Evolutionary conservation across 805 yeast species (phyloP).

Genomic region (Lachancea quebecensis): DNA sequence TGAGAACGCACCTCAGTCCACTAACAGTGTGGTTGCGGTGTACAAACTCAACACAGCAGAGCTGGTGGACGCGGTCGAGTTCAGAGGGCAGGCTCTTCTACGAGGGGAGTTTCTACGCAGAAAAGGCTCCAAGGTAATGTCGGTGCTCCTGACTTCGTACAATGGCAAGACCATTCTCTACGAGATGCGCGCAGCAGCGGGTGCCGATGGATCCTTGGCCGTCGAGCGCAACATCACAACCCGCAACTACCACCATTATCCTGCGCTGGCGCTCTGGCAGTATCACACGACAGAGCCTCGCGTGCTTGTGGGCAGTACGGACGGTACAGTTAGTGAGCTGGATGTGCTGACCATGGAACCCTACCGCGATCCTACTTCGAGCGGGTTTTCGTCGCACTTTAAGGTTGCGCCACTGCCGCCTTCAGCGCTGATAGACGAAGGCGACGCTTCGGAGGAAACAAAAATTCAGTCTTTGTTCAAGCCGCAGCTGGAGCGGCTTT

Average conservation of each 20-base stretch:
- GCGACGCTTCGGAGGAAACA: background rate
- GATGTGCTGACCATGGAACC: conserved; percentile 17
- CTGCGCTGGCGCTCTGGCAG: conserved; percentile 16
- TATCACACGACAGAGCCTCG: conserved; percentile 11
- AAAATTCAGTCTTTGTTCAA: conserved; percentile 2
- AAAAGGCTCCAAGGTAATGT: conserved; percentile 9
- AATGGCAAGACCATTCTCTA: conserved; percentile 22
- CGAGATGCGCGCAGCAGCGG: conserved; percentile 14
- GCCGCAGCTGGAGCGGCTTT: conserved; percentile 10
- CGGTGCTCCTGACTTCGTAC: conserved; percentile 16
- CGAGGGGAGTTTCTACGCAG: conserved; percentile 16
- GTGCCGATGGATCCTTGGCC: background rate
- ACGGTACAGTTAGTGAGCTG: conserved; percentile 17
- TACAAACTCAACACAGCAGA: conserved; percentile 13
- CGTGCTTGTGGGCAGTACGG: conserved; percentile 16
- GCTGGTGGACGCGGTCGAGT: conserved; percentile 18
- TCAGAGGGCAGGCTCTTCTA: conserved; percentile 17
- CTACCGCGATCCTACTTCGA: conserved; percentile 11
- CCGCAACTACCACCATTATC: conserved; percentile 16
- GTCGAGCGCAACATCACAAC: conserved; percentile 18
- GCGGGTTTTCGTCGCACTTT: background rate
- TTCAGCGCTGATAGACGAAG: conserved; percentile 10
- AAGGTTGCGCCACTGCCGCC: conserved; percentile 14
- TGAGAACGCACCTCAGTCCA: conserved; percentile 1
- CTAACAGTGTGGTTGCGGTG: conserved; percentile 11